These are phyloP conservation scores for Eucalyptus regnans DNA, from an alignment of 345 rosid genomes.

Conservation along the genomic window DNA sequence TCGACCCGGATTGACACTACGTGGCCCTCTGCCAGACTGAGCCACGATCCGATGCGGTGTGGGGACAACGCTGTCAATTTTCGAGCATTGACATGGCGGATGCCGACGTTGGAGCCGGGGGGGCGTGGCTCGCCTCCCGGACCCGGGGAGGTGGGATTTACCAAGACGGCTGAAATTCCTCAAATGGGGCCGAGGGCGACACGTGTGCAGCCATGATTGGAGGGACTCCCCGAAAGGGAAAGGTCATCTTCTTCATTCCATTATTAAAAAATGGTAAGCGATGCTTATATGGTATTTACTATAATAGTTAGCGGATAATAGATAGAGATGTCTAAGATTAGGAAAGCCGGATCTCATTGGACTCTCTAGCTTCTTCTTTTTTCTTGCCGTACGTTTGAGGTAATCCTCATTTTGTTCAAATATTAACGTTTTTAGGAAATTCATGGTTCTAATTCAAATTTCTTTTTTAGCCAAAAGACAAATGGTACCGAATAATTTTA, in stretches of 20 bases:
- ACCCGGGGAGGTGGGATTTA: not conserved
- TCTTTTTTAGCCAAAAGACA: not conserved
- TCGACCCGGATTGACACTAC: not conserved
- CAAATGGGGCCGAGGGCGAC: not conserved
- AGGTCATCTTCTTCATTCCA: not conserved
- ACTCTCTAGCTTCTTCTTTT: not conserved
- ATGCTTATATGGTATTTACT: not conserved
- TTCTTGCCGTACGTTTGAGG: not conserved
- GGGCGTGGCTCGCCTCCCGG: not conserved
- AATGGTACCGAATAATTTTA: not conserved
- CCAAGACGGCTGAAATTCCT: slow-evolving; percentile 14
- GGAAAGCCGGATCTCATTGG: not conserved
- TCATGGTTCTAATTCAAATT: not conserved
- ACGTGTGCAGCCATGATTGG: not conserved
- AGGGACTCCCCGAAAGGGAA: not conserved
- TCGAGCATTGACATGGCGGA: not conserved
- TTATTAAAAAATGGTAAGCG: not conserved
- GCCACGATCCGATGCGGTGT: not conserved
- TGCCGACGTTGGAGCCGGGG: slow-evolving; percentile 1
- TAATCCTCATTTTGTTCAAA: not conserved
- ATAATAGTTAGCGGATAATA: not conserved
- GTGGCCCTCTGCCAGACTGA: not conserved
- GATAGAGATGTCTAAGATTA: not conserved
- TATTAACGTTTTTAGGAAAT: not conserved
- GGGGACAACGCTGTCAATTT: not conserved